Base-by-base conservation (phyloP, 352 stramenopile species). In the Phytophthora macrochlamydospora region DNA sequence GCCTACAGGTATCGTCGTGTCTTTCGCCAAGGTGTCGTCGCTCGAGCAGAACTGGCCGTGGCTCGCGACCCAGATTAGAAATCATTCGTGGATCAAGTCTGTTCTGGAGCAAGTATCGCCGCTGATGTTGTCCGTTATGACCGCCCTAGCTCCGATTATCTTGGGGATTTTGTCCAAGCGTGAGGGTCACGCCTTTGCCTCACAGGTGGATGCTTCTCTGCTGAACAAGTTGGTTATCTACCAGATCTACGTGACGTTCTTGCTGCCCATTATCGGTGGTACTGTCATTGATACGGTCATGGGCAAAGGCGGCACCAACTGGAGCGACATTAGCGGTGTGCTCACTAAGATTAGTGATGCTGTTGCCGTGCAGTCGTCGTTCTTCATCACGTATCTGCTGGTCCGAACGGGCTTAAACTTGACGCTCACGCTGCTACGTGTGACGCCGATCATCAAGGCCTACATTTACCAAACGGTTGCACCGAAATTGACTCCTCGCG, bases 171-270 rank as follows among this genome's bases (percentile, higher is more conserved):
- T 95, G 32, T 93, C 85, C 37, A 90, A 91, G 59, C 85, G 84
- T 9, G 87, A 95, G 69, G 87, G 87, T 13, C 87, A 95, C 53
- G 69, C 85, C 5, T 89, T 88, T 12, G 79, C 69, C 0, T 80
- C 85, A 2, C 81, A 81, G 29, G 81, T 95, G 14, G 63, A 82
- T 42, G 76, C 80, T 4, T 95, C 87, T 46, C 71, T 92, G 52
- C 75, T 95, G 52, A 90, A 91, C 68, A 95, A 95, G 59, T 61
- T 95, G 6, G 78, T 95, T 38, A 75, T 86, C 32, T 93, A 93
- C 67, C 87, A 95, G 67, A 83, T 90, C 49, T 93, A 92, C 63
- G 72, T 93, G 51, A 87, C 88, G 31, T 87, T 95, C 45, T 61
- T 95, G 51, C 75, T 95, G 37, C 87, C 87, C n/a, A 90, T 95